These are phyloP conservation scores for Sporopachydermia lactativora DNA, from an alignment of 805 yeast genomes.

Conservation along the genomic window DNA sequence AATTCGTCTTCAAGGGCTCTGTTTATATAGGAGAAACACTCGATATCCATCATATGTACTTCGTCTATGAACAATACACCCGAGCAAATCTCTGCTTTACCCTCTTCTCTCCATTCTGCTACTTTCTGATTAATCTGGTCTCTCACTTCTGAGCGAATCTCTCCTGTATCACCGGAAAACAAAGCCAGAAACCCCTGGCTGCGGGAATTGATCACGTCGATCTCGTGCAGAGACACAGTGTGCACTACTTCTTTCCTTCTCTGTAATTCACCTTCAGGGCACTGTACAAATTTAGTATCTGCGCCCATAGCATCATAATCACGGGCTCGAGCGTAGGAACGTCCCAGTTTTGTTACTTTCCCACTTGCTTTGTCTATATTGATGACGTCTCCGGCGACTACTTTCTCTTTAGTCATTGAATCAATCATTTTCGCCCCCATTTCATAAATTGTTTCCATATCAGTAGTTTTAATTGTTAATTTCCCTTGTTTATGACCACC, in stretches of 20 bases:
- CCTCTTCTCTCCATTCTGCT: constrained; percentile 98
- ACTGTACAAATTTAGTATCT: constrained; percentile 92
- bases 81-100: constrained; percentile 94
- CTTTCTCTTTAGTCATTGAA: constrained; percentile 86
- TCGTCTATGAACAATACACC: constrained; percentile 97
- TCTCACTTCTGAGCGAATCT: constrained; percentile 88
- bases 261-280: constrained; percentile 98
- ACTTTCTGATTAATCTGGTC: constrained; percentile 94
- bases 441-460: constrained; percentile 97
- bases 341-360: constrained; percentile 83
- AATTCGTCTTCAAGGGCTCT: constrained; percentile 94
- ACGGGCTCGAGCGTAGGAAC: constrained; percentile 90
- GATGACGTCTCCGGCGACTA: constrained; percentile 92
- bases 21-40: constrained; percentile 87
- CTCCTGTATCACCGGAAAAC: constrained; percentile 95
- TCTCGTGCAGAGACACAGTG: constrained; percentile 95
- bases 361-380: constrained; percentile 94
- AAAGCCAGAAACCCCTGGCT: constrained; percentile 96
- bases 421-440: constrained; percentile 90
- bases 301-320: constrained; percentile 99
- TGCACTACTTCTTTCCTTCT: constrained; percentile 91
- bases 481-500: constrained; percentile 99
- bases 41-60: constrained; percentile 96
- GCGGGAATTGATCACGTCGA: constrained; percentile 93
- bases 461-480: constrained; percentile 91